phyloP scores from a whole-genome alignment of 164 flowering plant species.

The Cinnamomum chago region DNA sequence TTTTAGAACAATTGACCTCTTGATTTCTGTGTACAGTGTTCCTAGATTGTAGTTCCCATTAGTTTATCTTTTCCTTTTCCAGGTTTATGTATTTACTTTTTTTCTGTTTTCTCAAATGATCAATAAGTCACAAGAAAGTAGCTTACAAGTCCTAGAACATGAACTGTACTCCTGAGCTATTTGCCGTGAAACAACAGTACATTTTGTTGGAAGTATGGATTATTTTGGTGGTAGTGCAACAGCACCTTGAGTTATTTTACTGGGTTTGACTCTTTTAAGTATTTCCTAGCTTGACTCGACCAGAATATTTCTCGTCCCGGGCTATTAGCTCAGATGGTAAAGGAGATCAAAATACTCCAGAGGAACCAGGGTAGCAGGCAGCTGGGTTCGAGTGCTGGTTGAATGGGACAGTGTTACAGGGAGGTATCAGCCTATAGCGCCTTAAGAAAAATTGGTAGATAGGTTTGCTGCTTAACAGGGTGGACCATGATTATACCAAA shows the following conservation, averaged over 20 bases:
- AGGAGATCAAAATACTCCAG: too few relatives aligned
- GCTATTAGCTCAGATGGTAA: too few relatives aligned
- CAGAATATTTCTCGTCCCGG: too few relatives aligned
- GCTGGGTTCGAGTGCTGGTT: too few relatives aligned
- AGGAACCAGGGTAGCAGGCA: too few relatives aligned
- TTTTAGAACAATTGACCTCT: too few relatives aligned
- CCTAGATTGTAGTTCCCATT: background rate
- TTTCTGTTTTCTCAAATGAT: background rate
- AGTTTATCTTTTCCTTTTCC: background rate
- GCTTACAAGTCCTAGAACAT: background rate
- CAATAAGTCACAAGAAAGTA: background rate
- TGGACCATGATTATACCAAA: too few relatives aligned
- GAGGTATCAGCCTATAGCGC: too few relatives aligned
- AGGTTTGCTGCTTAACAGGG: too few relatives aligned
- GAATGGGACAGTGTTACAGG: too few relatives aligned
- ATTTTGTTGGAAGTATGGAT: background rate
- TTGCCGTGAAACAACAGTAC: background rate
- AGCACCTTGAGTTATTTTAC: background rate
- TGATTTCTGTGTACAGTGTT: background rate
- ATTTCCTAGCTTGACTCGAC: background rate
- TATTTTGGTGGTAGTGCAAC: background rate
- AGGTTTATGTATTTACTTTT: too few relatives aligned
- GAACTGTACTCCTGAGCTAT: background rate
- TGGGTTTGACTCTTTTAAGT: background rate
- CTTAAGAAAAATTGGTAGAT: too few relatives aligned